Evolutionary conservation across 2,329 filamentous ascomycete genomes (phyloP).

Genomic region (Didymellaceae sp.): DNA sequence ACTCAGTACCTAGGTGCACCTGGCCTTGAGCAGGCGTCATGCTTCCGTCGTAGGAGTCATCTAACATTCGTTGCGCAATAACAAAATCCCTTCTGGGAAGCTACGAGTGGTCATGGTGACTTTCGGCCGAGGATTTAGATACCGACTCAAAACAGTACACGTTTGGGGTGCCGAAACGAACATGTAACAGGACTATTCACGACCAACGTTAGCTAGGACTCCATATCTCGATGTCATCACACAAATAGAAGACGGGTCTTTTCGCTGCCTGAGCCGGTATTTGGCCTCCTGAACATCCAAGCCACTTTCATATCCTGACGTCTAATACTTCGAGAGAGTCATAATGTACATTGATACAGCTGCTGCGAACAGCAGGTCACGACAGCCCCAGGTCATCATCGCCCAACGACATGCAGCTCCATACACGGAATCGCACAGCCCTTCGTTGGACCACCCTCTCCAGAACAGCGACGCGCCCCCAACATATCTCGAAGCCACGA

Average conservation of each 20-base stretch:
- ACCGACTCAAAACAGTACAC: slow-evolving; percentile 28
- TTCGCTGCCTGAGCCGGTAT: slow-evolving; percentile 9
- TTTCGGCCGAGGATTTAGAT: slow-evolving; percentile 2
- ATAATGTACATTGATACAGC: slow-evolving; percentile 45
- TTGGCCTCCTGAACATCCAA: background rate
- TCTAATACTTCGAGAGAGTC: too few relatives aligned
- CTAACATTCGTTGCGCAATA: background rate
- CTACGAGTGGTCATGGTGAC: too few relatives aligned
- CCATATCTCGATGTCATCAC: background rate
- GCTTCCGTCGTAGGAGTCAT: too few relatives aligned
- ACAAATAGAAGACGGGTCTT: background rate
- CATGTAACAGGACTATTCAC: slow-evolving; percentile 24
- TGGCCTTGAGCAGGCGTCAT: too few relatives aligned
- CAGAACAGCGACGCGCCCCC: slow-evolving; percentile 34
- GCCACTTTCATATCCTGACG: background rate
- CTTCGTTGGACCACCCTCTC: slow-evolving; percentile 35
- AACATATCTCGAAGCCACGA: slow-evolving; percentile 45
- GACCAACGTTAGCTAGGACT: slow-evolving; percentile 6
- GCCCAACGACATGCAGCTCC: slow-evolving; percentile 19
- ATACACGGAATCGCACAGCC: slow-evolving; percentile 29
- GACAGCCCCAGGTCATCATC: slow-evolving; percentile 28
- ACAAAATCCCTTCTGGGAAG: background rate
- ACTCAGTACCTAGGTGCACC: too few relatives aligned
- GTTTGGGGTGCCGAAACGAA: slow-evolving; percentile 39
- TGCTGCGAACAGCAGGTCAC: slow-evolving; percentile 36